Base-by-base conservation (phyloP, 192 early-diverging fungal species). In the Dissophora ornata region DNA sequence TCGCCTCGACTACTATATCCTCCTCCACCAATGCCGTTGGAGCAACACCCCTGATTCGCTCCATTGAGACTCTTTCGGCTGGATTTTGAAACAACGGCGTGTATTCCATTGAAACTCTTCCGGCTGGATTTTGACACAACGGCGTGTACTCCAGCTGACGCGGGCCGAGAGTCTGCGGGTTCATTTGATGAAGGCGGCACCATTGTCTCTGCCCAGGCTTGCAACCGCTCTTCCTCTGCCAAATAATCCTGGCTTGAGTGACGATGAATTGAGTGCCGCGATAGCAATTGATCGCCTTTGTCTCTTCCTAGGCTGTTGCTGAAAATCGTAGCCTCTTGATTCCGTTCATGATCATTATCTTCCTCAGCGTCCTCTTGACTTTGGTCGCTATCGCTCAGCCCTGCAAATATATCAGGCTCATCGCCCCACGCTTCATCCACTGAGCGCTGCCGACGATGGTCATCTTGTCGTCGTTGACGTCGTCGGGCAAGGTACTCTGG, bases 381-480 rank as follows among this genome's bases (percentile, higher is more conserved):
- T 18, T 8, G 19, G 33, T 71, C 68, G 24, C 56, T 52, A 12
- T 75, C 71, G n/a, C 71, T 75, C 38, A 75, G 45, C 13, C 57
- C 71, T 24, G 71, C 71, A 67, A 75, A 75, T 15, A 75, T 51
- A 61, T 75, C 63, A 1, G 63, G 63, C 28, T 75, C 71, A 34
- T 75, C 71, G 6, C 71, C 71, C 71, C 71, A 75, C 21, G 56
- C 50, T 1, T 75, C 63, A 30, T 67, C 63, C 61, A 71, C 29
- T 9, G 69, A 69, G 21, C 26, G 25, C 18, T 69, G 50, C 22
- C 66, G 55, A 33, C 12, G 18, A 21, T 57, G 51, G 28, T 47
- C 32, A 7, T n/a, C 28, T 10, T 63, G 50, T 4, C 40, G 28
- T 32, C 32, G 34, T 36, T 52, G 70, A 13, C 47, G 44, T 1